phyloP scores from a whole-genome alignment of 768 basidiomycete genomes.

The Termitomyces sp. region DNA sequence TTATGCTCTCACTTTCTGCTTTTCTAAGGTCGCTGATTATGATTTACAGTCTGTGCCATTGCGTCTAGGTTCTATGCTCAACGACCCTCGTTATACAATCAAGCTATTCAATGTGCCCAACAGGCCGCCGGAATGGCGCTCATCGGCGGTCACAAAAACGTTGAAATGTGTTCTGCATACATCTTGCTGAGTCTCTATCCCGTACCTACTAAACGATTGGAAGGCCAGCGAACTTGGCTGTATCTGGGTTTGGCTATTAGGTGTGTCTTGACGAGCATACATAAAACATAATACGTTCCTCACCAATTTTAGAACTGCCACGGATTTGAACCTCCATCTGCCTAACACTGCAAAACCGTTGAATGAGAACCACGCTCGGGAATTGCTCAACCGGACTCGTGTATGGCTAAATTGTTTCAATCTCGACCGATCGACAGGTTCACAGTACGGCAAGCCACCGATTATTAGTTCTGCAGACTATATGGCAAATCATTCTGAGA shows the following conservation, averaged over 20 bases:
- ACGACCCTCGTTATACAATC: constrained; percentile 63
- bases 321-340: constrained; percentile 84
- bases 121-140: constrained; percentile 74
- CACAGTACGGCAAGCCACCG: constrained; percentile 84
- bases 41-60: constrained; percentile 72
- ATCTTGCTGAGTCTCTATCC: constrained; percentile 74
- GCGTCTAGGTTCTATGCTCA: constrained; percentile 77
- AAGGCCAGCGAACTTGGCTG: constrained; percentile 87
- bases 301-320: constrained; percentile 60
- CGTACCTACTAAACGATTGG: constrained; percentile 73
- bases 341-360: constrained; percentile 67
- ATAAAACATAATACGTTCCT: neutral
- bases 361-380: constrained; percentile 78
- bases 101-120: constrained; percentile 71
- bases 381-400: constrained; percentile 85
- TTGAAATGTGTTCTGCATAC: constrained; percentile 85
- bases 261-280: constrained; percentile 26
- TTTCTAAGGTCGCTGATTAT: neutral
- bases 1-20: constrained; percentile 13
- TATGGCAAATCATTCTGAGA: constrained; percentile 61
- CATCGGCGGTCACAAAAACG: constrained; percentile 70
- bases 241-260: constrained; percentile 87
- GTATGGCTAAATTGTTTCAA: constrained; percentile 91
- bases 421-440: constrained; percentile 83
- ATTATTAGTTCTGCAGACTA: constrained; percentile 77